These are phyloP conservation scores for Psilocybe azurescens DNA, from an alignment of 768 basidiomycete species.

Conservation along the genomic window DNA sequence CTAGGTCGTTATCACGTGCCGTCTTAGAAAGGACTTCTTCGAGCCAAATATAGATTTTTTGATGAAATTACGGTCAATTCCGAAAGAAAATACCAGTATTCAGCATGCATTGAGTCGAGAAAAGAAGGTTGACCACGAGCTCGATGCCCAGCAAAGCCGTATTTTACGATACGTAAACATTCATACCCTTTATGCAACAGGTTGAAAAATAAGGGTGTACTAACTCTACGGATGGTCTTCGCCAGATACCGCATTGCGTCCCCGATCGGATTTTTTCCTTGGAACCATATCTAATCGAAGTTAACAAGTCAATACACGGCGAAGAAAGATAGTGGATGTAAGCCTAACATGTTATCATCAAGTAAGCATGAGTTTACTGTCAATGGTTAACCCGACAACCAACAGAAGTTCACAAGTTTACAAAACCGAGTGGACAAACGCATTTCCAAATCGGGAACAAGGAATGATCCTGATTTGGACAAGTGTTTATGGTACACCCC, in stretches of 20 bases:
- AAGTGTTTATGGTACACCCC: constrained; percentile 5
- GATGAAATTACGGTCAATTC: neutral
- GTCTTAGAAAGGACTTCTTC: neutral
- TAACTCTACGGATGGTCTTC: no score
- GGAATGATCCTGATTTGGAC: constrained; percentile 4
- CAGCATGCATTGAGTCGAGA: no score
- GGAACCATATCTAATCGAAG: no score
- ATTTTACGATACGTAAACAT: no score
- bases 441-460: constrained; percentile 10
- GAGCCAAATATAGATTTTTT: neutral
- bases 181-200: no score
- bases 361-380: neutral
- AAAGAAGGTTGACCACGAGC: no score
- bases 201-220: no score
- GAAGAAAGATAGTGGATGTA: neutral
- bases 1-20: neutral
- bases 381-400: neutral
- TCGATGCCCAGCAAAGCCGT: no score
- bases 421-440: constrained; percentile 10
- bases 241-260: no score
- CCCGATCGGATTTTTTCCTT: no score
- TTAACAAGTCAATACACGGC: no score
- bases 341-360: neutral
- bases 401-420: neutral
- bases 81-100: no score